phyloP scores from a whole-genome alignment of 1,284 basidiomycete species.

The Trichosporon faecale region DNA sequence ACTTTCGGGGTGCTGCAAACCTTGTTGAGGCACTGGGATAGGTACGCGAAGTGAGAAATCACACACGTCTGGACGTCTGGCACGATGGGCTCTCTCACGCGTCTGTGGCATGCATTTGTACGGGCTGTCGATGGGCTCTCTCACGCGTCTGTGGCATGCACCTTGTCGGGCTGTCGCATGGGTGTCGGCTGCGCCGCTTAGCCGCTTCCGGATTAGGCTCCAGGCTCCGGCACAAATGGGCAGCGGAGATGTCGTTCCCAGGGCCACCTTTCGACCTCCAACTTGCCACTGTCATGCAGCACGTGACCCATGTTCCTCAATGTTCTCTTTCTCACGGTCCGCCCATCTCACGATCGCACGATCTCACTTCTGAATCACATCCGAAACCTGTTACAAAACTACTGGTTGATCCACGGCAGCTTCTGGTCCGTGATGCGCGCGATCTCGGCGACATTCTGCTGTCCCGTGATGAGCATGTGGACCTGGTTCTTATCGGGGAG shows the following conservation, averaged over 20 bases:
- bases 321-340: background rate
- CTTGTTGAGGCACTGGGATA: background rate
- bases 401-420: constrained; percentile 1
- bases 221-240: too few species aligned
- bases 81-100: too few species aligned
- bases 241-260: background rate
- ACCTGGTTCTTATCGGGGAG: background rate
- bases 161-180: too few species aligned
- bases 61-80: background rate
- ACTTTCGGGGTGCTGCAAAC: too few species aligned
- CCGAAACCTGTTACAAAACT: background rate
- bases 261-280: too few species aligned
- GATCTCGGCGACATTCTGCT: constrained; percentile 3
- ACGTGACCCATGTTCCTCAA: background rate
- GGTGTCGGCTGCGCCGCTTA: too few species aligned
- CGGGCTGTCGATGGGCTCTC: too few species aligned
- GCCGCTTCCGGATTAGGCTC: background rate
- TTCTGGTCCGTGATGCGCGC: constrained; percentile 1
- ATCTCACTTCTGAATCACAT: background rate
- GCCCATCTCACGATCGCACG: too few species aligned
- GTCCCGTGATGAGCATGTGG: background rate
- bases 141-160: too few species aligned
- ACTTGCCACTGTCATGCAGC: too few species aligned
- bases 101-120: too few species aligned
- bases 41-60: background rate